phyloP scores from a whole-genome alignment of 306 rosid species.

The Bauhinia variegata region DNA sequence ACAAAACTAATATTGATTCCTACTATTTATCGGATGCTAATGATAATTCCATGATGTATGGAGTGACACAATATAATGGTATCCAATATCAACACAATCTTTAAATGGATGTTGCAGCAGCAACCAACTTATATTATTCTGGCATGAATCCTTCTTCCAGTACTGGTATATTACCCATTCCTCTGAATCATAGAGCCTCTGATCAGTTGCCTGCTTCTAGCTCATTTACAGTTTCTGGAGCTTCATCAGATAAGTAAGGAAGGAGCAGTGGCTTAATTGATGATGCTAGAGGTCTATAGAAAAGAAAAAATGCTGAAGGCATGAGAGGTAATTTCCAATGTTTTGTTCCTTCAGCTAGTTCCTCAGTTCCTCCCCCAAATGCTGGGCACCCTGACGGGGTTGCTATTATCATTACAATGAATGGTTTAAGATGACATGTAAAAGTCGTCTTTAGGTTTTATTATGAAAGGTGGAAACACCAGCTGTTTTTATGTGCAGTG shows the following conservation, averaged over 20 bases:
- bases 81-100: constrained; percentile 66
- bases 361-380: constrained; percentile 59
- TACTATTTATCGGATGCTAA: constrained; percentile 66
- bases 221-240: constrained; percentile 54
- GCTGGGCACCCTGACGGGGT: constrained; percentile 68
- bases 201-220: constrained; percentile 68
- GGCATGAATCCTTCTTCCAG: constrained; percentile 70
- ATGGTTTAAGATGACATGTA: constrained; percentile 2
- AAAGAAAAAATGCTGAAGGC: constrained; percentile 76
- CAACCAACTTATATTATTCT: constrained; percentile 64
- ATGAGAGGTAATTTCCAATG: constrained; percentile 63
- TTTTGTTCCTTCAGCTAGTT: constrained; percentile 62
- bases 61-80: constrained; percentile 60
- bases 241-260: constrained; percentile 63
- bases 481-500: constrained; percentile 8
- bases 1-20: constrained; percentile 51
- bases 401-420: constrained; percentile 19
- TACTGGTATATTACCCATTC: constrained; percentile 62
- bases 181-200: constrained; percentile 55
- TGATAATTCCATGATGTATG: constrained; percentile 67
- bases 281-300: constrained; percentile 76
- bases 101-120: constrained; percentile 56
- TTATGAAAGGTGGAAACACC: constrained; percentile 28
- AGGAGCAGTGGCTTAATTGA: constrained; percentile 63
- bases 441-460: constrained; percentile 8